Percentiles rank a stretch among this genome's conserved stretches.
These are phyloP conservation scores for Blastocrithidia nonstop DNA, from an alignment of 208 protist species.

Conservation along the genomic window DNA sequence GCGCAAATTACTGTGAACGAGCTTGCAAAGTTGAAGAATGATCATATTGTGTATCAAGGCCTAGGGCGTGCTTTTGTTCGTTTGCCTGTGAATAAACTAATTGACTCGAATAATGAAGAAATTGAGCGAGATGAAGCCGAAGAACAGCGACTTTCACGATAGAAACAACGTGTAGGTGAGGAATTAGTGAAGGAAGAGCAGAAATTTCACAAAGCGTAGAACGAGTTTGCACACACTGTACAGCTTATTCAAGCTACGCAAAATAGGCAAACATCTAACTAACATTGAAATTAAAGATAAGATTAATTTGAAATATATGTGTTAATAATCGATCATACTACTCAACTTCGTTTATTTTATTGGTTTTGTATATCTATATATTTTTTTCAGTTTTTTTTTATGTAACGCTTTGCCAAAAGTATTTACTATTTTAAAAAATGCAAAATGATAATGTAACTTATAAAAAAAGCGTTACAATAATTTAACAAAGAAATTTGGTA, in stretches of 20 bases:
- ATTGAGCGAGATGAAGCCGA: constrained; percentile 67
- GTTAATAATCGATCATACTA: too few relatives aligned
- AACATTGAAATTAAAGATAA: too few relatives aligned
- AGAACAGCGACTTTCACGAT: constrained; percentile 39
- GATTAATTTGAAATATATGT: too few relatives aligned
- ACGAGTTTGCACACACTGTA: constrained; percentile 38
- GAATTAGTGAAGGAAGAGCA: constrained; percentile 52
- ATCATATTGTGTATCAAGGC: constrained; percentile 64
- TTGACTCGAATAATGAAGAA: constrained; percentile 43
- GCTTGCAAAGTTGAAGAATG: constrained; percentile 40
- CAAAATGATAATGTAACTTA: too few relatives aligned
- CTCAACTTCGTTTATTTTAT: too few relatives aligned
- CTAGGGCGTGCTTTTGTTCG: constrained; percentile 72
- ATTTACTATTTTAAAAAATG: constrained; percentile 4
- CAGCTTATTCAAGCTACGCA: constrained; percentile 31
- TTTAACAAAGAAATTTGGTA: too few relatives aligned
- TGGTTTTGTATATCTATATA: too few relatives aligned
- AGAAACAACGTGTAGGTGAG: constrained; percentile 75
- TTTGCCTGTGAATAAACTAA: constrained; percentile 38
- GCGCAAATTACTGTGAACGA: constrained; percentile 65
- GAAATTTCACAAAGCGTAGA: constrained; percentile 43
- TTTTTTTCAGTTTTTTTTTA: too few relatives aligned
- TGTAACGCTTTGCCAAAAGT: not conserved
- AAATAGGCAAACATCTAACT: too few relatives aligned
- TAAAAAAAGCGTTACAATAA: too few relatives aligned